Evolutionary conservation across 495 filamentous ascomycete species (phyloP).

Genomic region (Penicillium diatomitis): DNA sequence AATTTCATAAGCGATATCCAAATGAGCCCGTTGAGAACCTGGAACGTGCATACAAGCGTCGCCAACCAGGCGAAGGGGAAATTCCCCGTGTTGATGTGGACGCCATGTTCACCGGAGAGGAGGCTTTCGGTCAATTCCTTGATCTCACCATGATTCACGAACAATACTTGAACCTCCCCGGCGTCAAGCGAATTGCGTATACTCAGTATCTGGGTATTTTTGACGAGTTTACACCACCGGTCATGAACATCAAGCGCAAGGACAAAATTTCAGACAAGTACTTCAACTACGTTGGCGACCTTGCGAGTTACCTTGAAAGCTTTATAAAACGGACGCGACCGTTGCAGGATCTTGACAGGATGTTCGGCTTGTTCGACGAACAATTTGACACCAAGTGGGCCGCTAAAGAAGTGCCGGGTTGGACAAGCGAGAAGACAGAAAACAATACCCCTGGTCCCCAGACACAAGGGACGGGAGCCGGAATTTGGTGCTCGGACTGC

Average conservation of each 20-base stretch:
- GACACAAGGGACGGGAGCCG: conserved; percentile 55
- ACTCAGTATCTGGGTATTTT: conserved; percentile 86
- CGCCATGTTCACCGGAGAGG: conserved; percentile 90
- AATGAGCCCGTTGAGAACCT: conserved; percentile 94
- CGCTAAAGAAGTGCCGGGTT: conserved; percentile 67
- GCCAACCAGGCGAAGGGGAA: conserved; percentile 58
- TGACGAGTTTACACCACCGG: conserved; percentile 70
- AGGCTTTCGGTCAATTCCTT: conserved; percentile 81
- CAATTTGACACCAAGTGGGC: conserved; percentile 83
- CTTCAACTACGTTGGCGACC: conserved; percentile 74
- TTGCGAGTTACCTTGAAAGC: conserved; percentile 73
- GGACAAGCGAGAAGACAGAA: conserved; percentile 51
- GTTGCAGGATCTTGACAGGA: conserved; percentile 70
- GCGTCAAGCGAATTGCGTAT: conserved; percentile 74
- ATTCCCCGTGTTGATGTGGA: conserved; percentile 58
- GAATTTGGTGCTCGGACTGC: conserved; percentile 80
- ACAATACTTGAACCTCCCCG: conserved; percentile 79
- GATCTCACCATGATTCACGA: conserved; percentile 81
- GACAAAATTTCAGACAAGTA: conserved; percentile 88
- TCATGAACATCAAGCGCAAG: conserved; percentile 57
- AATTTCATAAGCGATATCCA: conserved; percentile 83
- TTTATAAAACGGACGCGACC: conserved; percentile 77
- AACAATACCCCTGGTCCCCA: conserved; percentile 37
- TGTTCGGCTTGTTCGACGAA: conserved; percentile 63
- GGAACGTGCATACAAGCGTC: conserved; percentile 80